Base-by-base conservation (phyloP, 331 rosid species). In the Quercus tomentella region DNA sequence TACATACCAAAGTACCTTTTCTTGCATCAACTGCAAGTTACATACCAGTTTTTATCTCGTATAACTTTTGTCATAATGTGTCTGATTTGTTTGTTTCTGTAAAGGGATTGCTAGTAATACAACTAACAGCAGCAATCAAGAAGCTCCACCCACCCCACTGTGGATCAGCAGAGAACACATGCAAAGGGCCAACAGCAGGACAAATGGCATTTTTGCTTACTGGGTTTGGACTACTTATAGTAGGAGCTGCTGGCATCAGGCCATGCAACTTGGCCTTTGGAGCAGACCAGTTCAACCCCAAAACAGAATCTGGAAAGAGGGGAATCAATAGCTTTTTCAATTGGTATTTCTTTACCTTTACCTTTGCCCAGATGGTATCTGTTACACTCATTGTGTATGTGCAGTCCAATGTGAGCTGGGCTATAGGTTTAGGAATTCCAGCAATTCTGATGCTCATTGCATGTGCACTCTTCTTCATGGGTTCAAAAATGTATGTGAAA, bases 191-290 rank as follows among this genome's bases (percentile, higher is more conserved):
- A 74, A 88, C 84, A 8, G 1, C 89, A 35, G 89, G 97, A 77
- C 97, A 92, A 71, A 73, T 87, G 82, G 28, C 87, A 51, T 94
- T 92, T 79, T 84, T 94, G 41, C 37, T 88, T 2, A 21, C 75
- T 35, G 97, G 97, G 37, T 88, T 94, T 10, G 97, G 89, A 56
- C 26, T 89, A 14, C 82, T 94, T 1, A 66, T 94, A 17, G 70
- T 94, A 1, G 98, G 98, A 81, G 98, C 94, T 35, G 97, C 97
- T 11, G 98, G 98, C 26, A 82, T 92, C 43, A 31, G 98, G 60
- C 98, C 98, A 0, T 92, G 97, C 77, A 94, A 94, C 86, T 82
- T 94, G 41, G 97, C 98, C 74, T 94, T 94, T 49, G 98, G 98
- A 26, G 97, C 88, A 2, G 97, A 94, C 85, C 98, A 94, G 73